phyloP scores from a whole-genome alignment of 108 stramenopile species.

The Stephanodiscus minutulus region DNA sequence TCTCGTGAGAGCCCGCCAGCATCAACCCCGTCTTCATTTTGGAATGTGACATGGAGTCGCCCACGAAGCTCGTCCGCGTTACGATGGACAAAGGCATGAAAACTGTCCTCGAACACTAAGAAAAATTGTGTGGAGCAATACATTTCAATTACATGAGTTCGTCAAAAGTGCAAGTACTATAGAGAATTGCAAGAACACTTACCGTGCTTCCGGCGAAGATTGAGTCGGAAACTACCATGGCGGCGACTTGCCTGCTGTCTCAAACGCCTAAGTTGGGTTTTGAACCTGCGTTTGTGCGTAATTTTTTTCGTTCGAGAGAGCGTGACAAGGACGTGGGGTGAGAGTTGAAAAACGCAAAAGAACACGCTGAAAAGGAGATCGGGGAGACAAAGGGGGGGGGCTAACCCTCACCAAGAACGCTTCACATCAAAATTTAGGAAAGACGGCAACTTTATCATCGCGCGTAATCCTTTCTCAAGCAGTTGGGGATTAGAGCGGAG shows the following conservation, averaged over 20 bases:
- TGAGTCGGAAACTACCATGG: slow-evolving; percentile 87
- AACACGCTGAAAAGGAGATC: not conserved
- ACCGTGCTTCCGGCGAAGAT: slow-evolving; percentile 78
- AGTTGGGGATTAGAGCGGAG: slow-evolving; percentile 86
- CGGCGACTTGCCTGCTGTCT: slow-evolving; percentile 88
- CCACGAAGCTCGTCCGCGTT: slow-evolving; percentile 97
- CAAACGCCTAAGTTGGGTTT: slow-evolving; percentile 80
- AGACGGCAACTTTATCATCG: slow-evolving; percentile 83
- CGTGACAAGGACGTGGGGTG: not conserved
- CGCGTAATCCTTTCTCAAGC: slow-evolving; percentile 83
- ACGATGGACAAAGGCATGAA: slow-evolving; percentile 90
- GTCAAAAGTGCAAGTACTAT: no score
- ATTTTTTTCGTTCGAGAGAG: not conserved
- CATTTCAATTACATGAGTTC: no score
- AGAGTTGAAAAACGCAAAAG: not conserved
- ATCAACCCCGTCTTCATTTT: slow-evolving; percentile 97
- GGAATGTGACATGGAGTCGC: slow-evolving; percentile 93
- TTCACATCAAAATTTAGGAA: slow-evolving; percentile 97
- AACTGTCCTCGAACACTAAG: slow-evolving; percentile 91
- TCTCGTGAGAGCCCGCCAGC: slow-evolving; percentile 98
- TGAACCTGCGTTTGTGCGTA: slow-evolving; percentile 68
- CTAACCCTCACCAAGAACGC: slow-evolving; percentile 31
- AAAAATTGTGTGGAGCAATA: no score
- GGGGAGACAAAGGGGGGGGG: slow-evolving; percentile 37
- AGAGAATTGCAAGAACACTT: no score